Evolutionary conservation across 1,284 basidiomycete species (phyloP).

Genomic region (Ustilago crameri): DNA sequence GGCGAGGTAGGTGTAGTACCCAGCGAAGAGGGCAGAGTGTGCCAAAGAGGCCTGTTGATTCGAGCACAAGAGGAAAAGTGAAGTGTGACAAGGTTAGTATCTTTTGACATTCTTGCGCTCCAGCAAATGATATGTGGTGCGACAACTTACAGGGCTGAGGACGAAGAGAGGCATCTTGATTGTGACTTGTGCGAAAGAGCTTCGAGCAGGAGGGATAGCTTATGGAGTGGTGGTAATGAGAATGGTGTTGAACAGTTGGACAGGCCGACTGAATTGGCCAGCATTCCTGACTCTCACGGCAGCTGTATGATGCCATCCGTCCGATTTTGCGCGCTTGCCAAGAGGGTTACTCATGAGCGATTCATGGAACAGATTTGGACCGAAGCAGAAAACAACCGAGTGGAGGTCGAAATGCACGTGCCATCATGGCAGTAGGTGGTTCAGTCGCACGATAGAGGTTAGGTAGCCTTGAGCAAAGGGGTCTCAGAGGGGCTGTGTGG

Average conservation of each 20-base stretch:
- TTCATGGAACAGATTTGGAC: too few relatives aligned
- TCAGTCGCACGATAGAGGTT: slow-evolving; percentile 2
- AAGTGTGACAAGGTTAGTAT: slow-evolving; percentile 5
- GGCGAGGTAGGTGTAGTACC: slow-evolving; percentile 64
- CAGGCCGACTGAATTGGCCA: not conserved
- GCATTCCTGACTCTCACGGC: not conserved
- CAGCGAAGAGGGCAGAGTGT: slow-evolving; percentile 66
- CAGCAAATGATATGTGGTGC: not conserved
- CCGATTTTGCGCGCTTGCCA: slow-evolving; percentile 3
- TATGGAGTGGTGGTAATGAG: slow-evolving; percentile 11
- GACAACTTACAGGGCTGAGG: slow-evolving; percentile 55
- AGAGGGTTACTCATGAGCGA: too few relatives aligned
- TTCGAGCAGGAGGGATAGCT: not conserved
- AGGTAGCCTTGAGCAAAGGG: not conserved
- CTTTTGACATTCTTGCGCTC: not conserved
- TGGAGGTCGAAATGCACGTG: slow-evolving; percentile 38
- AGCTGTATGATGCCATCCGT: not conserved
- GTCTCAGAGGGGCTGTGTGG: too few relatives aligned
- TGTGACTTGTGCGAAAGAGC: not conserved
- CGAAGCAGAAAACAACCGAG: slow-evolving; percentile 5
- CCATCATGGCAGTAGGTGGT: not conserved
- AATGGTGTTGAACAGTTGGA: not conserved
- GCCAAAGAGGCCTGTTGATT: slow-evolving; percentile 62
- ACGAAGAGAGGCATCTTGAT: slow-evolving; percentile 67
- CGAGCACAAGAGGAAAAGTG: not conserved